Percentiles rank a stretch among this genome's conserved stretches.
Conservation (phyloP, 2,329 filamentous ascomycete species). For the Colletotrichum sp. region DNA sequence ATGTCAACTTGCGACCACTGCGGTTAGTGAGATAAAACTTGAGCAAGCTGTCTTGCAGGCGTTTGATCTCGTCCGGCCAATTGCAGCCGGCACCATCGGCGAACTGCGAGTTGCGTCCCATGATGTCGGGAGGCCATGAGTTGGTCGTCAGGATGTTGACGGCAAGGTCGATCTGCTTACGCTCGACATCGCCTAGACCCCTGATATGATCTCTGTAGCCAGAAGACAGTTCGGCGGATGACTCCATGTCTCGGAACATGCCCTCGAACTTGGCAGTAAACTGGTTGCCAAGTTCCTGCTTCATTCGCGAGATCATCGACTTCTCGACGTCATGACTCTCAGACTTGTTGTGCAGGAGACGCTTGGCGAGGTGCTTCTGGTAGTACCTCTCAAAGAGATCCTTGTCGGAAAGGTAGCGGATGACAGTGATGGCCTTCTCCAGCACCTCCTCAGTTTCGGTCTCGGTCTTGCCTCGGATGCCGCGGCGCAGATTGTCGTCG, state of each 20-base stretch:
- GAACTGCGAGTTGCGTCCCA: constrained; percentile 66
- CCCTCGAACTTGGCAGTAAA: constrained; percentile 94
- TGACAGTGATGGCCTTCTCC: constrained; percentile 86
- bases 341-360: constrained; percentile 86
- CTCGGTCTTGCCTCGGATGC: constrained; percentile 92
- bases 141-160: constrained; percentile 91
- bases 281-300: constrained; percentile 91
- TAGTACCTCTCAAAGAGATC: constrained; percentile 98
- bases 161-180: constrained; percentile 75
- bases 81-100: constrained; percentile 63
- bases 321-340: constrained; percentile 93
- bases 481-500: constrained; percentile 93
- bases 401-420: constrained; percentile 89
- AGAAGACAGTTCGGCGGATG: constrained; percentile 81
- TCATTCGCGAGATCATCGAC: constrained; percentile 96
- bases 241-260: constrained; percentile 96
- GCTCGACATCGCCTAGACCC: constrained; percentile 54
- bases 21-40: constrained; percentile 88
- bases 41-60: constrained; percentile 83
- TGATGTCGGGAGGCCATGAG: constrained; percentile 92
- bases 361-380: constrained; percentile 92
- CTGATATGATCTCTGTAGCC: constrained; percentile 75
- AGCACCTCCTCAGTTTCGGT: constrained; percentile 82
- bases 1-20: constrained; percentile 86
- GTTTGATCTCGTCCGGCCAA: constrained; percentile 77